phyloP scores from a whole-genome alignment of 257 asterid species.

The Solanum chilense region DNA sequence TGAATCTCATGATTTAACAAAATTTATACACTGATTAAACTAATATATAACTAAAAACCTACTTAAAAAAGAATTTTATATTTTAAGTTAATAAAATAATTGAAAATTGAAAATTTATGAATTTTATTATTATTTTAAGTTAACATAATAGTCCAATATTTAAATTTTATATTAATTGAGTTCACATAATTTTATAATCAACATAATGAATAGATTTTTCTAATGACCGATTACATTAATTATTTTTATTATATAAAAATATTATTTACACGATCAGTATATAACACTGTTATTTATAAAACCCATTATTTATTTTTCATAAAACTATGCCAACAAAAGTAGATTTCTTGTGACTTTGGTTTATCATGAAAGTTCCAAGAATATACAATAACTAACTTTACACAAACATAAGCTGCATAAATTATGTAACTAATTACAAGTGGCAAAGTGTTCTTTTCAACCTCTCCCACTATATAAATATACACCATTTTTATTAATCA shows the following conservation, averaged over 20 bases:
- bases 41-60: too few relatives aligned
- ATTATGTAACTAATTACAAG: conserved; percentile 25
- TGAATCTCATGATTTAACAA: too few relatives aligned
- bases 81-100: too few relatives aligned
- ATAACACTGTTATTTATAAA: not conserved
- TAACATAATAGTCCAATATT: too few relatives aligned
- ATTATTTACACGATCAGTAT: not conserved
- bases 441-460: conserved; percentile 29
- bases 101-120: too few relatives aligned
- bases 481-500: not conserved
- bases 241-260: not conserved
- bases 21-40: too few relatives aligned
- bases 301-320: not conserved
- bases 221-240: not conserved
- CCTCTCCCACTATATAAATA: conserved; percentile 5
- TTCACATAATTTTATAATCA: not conserved
- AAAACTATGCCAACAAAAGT: conserved; percentile 3
- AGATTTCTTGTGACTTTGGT: conserved; percentile 45
- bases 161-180: too few relatives aligned
- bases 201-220: not conserved
- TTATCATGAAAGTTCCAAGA: conserved; percentile 26
- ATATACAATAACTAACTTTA: conserved; percentile 36
- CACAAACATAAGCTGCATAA: conserved; percentile 32
- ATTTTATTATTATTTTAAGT: not conserved
- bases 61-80: too few relatives aligned